Base-by-base conservation (phyloP, 2,329 filamentous ascomycete species). In the Talaromyces sp. region DNA sequence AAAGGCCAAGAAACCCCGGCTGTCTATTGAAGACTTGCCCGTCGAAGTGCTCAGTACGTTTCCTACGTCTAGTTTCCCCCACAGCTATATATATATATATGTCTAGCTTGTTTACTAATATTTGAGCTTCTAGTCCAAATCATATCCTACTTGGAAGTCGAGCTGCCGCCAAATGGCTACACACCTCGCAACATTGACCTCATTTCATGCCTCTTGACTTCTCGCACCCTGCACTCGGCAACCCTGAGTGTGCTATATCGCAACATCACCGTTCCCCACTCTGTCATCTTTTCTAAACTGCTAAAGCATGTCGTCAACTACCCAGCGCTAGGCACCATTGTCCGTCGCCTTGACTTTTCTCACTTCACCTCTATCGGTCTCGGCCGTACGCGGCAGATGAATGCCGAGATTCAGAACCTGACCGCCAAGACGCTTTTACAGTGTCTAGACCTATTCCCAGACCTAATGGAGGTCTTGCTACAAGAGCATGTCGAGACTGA, bases 401-500 rank as follows among this genome's bases (percentile, higher is more conserved):
- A 91, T 62, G 83, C 85, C 27, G 84, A 89, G 74, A 90, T 90
- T 61, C 86, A 86, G 70, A 92, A 93, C 76, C 75, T 95, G 68
- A 94, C 90, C 23, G 82, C 88, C 14, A 84, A 86, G 70, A 94
- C 90, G 5, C 81, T 95, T 55, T 77, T 89, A 58, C 82, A 87
- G 73, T 92, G 89, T 72, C 79, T 95, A 59, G 80, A 89, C 65
- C 78, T 92, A 64, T 87, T 89, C 5, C 89, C 90, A 2, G 87
- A 89, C 68, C 79, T 95, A 34, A 87, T 88, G 69, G 91, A 94
- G 76, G 91, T 92, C 70, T 79, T 94, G 56, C 86, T 87, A 18
- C 90, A 93, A 77, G 91, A 95, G 75, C 89, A 94, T 68, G 81
- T 95, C 58, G 90, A 93, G 71, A 86, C 88, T 56, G 91, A 95